A percentile compares a stretch with the other conserved stretches of the same genome.
These are phyloP conservation scores for Fusarium sp. DNA, from an alignment of 2,329 filamentous ascomycete species.

Conservation along the genomic window DNA sequence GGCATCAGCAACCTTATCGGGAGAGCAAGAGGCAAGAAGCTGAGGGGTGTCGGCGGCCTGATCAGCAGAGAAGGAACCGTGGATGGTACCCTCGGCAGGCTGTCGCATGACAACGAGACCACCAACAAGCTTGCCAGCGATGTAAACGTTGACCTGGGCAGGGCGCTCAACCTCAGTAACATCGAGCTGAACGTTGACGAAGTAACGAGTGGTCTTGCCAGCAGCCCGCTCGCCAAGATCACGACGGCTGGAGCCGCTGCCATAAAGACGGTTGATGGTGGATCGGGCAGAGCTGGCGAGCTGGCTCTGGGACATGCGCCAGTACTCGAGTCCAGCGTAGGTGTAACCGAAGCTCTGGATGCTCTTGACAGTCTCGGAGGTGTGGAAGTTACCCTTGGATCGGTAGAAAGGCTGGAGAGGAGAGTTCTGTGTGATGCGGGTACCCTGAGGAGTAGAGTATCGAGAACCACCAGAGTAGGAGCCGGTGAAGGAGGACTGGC, in stretches of 20 bases:
- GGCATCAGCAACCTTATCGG: conserved; percentile 41
- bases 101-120: conserved; percentile 53
- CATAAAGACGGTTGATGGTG: conserved; percentile 52
- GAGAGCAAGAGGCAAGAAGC: conserved; percentile 55
- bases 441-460: conserved; percentile 56
- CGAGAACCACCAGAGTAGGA: conserved; percentile 51
- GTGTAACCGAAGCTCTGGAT: conserved; percentile 54
- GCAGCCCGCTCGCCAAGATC: conserved; percentile 27
- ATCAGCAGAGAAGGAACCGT: conserved; percentile 55
- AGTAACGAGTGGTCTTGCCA: conserved; percentile 48
- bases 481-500: conserved; percentile 49
- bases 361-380: conserved; percentile 50
- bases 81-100: conserved; percentile 47
- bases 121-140: conserved; percentile 49
- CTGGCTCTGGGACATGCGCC: conserved; percentile 47
- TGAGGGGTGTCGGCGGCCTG: conserved; percentile 72
- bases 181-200: conserved; percentile 50
- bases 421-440: conserved; percentile 55
- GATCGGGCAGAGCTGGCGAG: conserved; percentile 47
- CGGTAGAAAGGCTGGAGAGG: conserved; percentile 64
- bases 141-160: conserved; percentile 50
- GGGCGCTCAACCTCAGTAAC: conserved; percentile 52
- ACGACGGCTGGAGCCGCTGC: conserved; percentile 29
- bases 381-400: conserved; percentile 55
- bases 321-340: conserved; percentile 53